phyloP scores from a whole-genome alignment of 176 grass and related monocot genomes.

The Triticum urartu region DNA sequence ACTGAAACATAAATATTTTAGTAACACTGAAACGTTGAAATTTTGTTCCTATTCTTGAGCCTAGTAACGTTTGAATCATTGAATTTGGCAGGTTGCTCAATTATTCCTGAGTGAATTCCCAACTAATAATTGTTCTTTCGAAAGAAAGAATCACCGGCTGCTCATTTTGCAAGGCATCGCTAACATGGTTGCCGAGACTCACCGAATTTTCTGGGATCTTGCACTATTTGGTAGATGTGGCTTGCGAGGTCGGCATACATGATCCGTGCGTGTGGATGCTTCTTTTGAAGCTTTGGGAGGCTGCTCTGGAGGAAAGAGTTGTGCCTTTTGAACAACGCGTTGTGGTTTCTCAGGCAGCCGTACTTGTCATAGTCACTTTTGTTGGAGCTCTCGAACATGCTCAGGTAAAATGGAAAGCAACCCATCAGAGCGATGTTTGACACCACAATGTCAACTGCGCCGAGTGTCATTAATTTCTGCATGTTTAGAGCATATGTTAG shows the following conservation, averaged over 20 bases:
- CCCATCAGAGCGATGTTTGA: not conserved
- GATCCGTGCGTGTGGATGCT: not conserved
- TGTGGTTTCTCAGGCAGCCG: not conserved
- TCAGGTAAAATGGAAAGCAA: not conserved
- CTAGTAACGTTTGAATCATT: not conserved
- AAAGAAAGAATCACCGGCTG: not conserved
- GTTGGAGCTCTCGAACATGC: not conserved
- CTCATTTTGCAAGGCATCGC: not conserved
- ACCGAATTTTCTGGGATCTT: not conserved
- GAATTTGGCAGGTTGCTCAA: not conserved
- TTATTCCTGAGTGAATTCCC: not conserved
- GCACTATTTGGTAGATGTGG: constrained; percentile 10
- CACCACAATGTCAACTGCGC: not conserved
- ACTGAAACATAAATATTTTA: not conserved
- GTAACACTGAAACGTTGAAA: not conserved
- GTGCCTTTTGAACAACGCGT: not conserved
- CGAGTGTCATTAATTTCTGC: not conserved
- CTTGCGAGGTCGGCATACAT: not conserved
- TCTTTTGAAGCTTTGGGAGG: not conserved
- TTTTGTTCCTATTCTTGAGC: not conserved
- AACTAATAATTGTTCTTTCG: not conserved
- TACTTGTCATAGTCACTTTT: not conserved
- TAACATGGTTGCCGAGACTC: not conserved
- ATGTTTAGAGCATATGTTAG: not conserved
- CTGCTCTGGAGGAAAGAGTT: not conserved